Evolutionary conservation across 2,329 filamentous ascomycete genomes (phyloP), one percentile per base, ranked within the genome.

Genomic region (Pyricularia sp.): DNA sequence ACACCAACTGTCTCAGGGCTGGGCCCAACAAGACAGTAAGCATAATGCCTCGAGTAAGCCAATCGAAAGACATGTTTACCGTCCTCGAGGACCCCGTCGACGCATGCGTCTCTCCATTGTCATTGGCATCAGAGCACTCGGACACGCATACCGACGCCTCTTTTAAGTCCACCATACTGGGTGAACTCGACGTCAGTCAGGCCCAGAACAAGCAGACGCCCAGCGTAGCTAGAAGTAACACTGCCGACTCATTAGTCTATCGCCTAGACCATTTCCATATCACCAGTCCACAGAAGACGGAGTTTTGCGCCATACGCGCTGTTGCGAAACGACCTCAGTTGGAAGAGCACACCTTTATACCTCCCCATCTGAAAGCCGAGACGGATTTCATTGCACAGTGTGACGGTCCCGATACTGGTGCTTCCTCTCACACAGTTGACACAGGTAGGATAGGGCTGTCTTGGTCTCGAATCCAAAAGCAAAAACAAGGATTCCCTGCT

Each of bases 211-310:
- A 33, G 6, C 59, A 26, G 4, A 31, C 23, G 31, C 25, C 33
- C n/a, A 25, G 26, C 9, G 58, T 59, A 11, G 25, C 67, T 63
- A 63, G 25, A 28, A 26, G 26, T 3, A 28, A 30, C 12, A 63
- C 59, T 64, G 58, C 67, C 59, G 67, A 61, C 28, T 68, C 67
- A 17, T 33, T 68, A 12, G 59, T 36, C 30, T 11, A 31, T 61
- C 67, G 23, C 31, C 67, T 68, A 4, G 67, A 68, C 11, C 67
- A 64, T 23, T 64, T 68, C 26, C 67, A 68, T 14, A 64, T 68
- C 31, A 31, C 28, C 66, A 68, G 30, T 25, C 55, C 66, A 20
- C 23, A 23, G 6, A 68, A 68, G 50, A 20, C 42, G 23, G 65
- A 66, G 20, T 66, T 36, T 55, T 66, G 65, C 33, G 65, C 59